These are phyloP conservation scores for Plasmodium adleri DNA, from an alignment of 169 alveolate genomes.

Conservation along the genomic window DNA sequence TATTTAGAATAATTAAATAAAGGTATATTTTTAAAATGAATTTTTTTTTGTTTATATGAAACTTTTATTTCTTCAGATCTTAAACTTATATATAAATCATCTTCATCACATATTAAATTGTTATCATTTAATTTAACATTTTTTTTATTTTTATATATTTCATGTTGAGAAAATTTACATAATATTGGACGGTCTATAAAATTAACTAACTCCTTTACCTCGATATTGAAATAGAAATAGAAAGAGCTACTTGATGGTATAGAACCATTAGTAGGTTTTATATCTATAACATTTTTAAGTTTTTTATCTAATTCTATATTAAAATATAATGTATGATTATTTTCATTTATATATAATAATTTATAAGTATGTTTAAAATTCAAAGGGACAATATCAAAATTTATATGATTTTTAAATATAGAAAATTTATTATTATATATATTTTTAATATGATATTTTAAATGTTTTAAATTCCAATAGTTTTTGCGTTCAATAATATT, in stretches of 20 bases:
- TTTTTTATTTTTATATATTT: conserved; percentile 21
- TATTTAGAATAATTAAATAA: conserved; percentile 64
- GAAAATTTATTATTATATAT: conserved; percentile 22
- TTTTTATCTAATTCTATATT: conserved; percentile 64
- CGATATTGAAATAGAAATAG: conserved; percentile 20
- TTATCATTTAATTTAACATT: conserved; percentile 26
- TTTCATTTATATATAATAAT: conserved; percentile 44
- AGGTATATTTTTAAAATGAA: conserved; percentile 59
- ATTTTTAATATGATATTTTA: conserved; percentile 33
- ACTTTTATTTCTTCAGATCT: conserved; percentile 66
- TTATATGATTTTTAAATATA: conserved; percentile 65
- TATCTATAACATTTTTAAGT: conserved; percentile 30
- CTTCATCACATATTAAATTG: conserved; percentile 13
- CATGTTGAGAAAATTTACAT: conserved; percentile 37
- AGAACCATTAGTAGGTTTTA: conserved; percentile 32
- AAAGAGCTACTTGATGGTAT: conserved; percentile 55
- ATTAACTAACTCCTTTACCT: conserved; percentile 45
- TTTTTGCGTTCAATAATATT: conserved; percentile 49
- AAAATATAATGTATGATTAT: conserved; percentile 46
- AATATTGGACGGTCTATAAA: conserved; percentile 35
- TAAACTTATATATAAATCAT: conserved; percentile 62
- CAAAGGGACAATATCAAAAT: conserved; percentile 68
- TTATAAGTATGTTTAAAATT: conserved; percentile 49
- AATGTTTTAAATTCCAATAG: conserved; percentile 68
- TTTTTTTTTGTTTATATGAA: conserved; percentile 59